phyloP scores from a whole-genome alignment of 2,329 filamentous ascomycete species.

The Ophiostoma ulmi region DNA sequence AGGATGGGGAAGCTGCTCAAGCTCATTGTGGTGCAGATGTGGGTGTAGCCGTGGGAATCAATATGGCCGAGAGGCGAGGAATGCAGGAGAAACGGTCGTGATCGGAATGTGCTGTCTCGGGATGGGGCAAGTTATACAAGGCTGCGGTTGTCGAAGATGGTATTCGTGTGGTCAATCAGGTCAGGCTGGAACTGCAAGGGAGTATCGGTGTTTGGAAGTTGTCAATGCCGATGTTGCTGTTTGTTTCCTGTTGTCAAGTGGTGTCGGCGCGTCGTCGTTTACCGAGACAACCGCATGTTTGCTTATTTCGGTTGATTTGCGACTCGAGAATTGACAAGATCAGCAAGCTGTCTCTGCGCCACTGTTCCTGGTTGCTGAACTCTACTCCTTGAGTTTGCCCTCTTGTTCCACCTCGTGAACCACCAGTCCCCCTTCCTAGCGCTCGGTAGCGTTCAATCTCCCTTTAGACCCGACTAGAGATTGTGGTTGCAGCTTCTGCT shows the following conservation, averaged over 20 bases:
- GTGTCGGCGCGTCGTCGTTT: not conserved
- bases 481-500: not conserved
- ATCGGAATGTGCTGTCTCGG: slow-evolving; percentile 8
- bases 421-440: not conserved
- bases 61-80: not conserved
- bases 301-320: slow-evolving; percentile 6
- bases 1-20: slow-evolving; percentile 37
- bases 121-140: not conserved
- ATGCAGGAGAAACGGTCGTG: not conserved
- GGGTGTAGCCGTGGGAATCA: not conserved
- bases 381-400: not conserved
- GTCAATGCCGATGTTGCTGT: not conserved
- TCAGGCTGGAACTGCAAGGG: not conserved
- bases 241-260: not conserved
- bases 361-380: not conserved
- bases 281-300: slow-evolving; percentile 7
- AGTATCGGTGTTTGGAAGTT: not conserved
- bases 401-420: slow-evolving; percentile 8
- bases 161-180: not conserved
- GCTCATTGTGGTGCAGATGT: slow-evolving; percentile 25
- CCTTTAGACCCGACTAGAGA: not conserved
- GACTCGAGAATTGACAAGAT: slow-evolving; percentile 7
- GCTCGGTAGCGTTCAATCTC: not conserved
- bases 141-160: not conserved
- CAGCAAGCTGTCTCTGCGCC: slow-evolving; percentile 5